Base-by-base conservation (phyloP, 495 filamentous ascomycete species). In the Trichocladium antarcticum region DNA sequence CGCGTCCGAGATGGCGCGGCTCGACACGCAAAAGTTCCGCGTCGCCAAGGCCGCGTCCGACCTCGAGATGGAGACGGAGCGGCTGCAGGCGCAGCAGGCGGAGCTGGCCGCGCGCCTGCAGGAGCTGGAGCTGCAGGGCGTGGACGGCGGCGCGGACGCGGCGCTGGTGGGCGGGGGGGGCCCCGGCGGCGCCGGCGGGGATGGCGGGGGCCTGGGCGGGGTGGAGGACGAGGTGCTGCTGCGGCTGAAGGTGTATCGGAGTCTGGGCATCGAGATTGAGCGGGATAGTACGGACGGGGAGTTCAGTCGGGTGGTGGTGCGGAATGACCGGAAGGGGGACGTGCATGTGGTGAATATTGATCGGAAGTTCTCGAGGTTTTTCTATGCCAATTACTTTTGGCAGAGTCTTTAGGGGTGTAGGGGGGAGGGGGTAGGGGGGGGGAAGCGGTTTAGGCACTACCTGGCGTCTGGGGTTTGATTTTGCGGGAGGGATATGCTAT, bases 341-440 rank as follows among this genome's bases (percentile, higher is more conserved):
- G 86, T 96, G 45, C 85, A 95, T 63, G 85, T 97, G 24, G 82
- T 98, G 41, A 94, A 95, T 58, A 81, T 98, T 53, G 90, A 96
- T 59, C 77, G 84, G 41, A 95, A 89, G 66, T 88, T 95, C 59
- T 89, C 86, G 47, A 76, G 80, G 47, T 88, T 83, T 67, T 97
- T 93, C 63, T 96, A 98, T 61, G 83, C 89, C 20, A 92, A 95
- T 57, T 94, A 95, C 57, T 90, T 98, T 58, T 98, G 92, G 92
- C 77, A 83, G 58, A 85, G 75, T n/a, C 74, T 94, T 64, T 88
- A 67, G 62, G 64, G 57, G 52, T 10, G 14, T 20, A 20, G 34
- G 7, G 37, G 14, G 38, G 37, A 42, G 21, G 20, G 6, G 38
- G 37, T 14, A 15, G 19, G 16, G 15, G 21, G 36, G 41, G 20